Conservation (phyloP, 1,139 yeast species). For the Zygosaccharomyces sapae region DNA sequence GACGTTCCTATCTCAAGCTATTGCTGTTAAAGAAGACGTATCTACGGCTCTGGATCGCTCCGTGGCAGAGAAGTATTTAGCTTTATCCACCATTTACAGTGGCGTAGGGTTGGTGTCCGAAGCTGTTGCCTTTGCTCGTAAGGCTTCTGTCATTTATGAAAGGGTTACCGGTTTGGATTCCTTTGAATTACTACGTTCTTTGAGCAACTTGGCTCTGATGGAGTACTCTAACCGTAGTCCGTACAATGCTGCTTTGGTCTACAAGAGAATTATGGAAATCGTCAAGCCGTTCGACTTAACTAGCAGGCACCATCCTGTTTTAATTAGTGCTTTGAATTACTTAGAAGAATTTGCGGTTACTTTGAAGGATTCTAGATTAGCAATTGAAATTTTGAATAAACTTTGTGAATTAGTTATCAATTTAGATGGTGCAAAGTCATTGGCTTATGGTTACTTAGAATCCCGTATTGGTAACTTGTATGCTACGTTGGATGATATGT, state of each 20-base stretch:
- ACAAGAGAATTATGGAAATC: constrained; percentile 55
- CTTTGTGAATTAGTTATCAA: constrained; percentile 46
- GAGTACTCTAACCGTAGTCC: constrained; percentile 61
- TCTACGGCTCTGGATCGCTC: constrained; percentile 79
- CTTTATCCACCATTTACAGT: constrained; percentile 63
- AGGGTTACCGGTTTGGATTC: constrained; percentile 79
- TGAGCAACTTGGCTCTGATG: constrained; percentile 68
- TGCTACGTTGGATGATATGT: constrained; percentile 53
- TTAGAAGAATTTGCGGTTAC: constrained; percentile 51
- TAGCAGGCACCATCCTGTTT: constrained; percentile 64
- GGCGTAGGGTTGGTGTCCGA: constrained; percentile 54
- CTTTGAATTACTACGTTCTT: constrained; percentile 66
- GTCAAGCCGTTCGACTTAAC: constrained; percentile 47
- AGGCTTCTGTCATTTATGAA: constrained; percentile 70
- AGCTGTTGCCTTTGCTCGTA: constrained; percentile 68
- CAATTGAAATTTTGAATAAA: constrained; percentile 48
- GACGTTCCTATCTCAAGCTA: constrained; percentile 61
- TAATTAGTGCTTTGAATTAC: constrained; percentile 59
- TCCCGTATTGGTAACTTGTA: constrained; percentile 51
- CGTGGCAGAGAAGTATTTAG: constrained; percentile 65
- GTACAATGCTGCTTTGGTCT: constrained; percentile 59
- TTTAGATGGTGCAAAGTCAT: constrained; percentile 55
- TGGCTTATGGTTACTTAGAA: constrained; percentile 59
- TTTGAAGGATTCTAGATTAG: constrained; percentile 38
- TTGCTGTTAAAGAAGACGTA: constrained; percentile 73